Evolutionary conservation across 805 yeast species (phyloP).

Genomic region (Saitoella complicata): DNA sequence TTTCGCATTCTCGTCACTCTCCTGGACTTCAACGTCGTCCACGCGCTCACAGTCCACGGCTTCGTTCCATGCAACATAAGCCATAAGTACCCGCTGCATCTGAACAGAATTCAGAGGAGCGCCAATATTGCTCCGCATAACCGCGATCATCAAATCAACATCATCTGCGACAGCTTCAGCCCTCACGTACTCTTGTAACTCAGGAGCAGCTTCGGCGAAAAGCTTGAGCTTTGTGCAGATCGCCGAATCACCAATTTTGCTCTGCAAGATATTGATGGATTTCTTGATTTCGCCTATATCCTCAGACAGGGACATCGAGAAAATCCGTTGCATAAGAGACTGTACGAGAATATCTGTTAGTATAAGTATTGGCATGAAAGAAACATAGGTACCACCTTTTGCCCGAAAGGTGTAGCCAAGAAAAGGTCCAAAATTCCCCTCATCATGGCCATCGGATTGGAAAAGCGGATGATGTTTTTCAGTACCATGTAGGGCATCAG

Average conservation of each 20-base stretch:
- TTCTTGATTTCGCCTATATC: conserved; percentile 50
- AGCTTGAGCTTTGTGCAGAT: conserved; percentile 13
- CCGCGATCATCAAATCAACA: background rate
- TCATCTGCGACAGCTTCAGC: background rate
- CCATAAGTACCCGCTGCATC: conserved; percentile 17
- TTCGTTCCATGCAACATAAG: conserved; percentile 21
- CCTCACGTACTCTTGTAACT: background rate
- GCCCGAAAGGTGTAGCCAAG: conserved; percentile 63
- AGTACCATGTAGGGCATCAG: conserved; percentile 68
- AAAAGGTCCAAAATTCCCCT: conserved; percentile 66
- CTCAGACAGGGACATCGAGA: conserved; percentile 57
- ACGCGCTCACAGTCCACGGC: conserved; percentile 18
- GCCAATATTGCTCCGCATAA: conserved; percentile 15
- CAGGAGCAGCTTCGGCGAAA: conserved; percentile 7
- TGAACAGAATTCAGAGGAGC: conserved; percentile 12
- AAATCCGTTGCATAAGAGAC: conserved; percentile 57
- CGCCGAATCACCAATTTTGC: conserved; percentile 20
- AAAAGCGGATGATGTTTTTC: conserved; percentile 58
- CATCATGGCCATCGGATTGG: conserved; percentile 77
- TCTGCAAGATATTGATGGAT: conserved; percentile 33
- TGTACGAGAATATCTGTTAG: conserved; percentile 13
- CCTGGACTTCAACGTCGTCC: conserved; percentile 2
- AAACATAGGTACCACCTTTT: conserved; percentile 8
- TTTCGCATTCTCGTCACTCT: conserved; percentile 7
- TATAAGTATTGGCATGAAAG: too few relatives aligned